phyloP scores from a whole-genome alignment of 2,329 filamentous ascomycete species.

The Zymoseptoria pseudotritici region DNA sequence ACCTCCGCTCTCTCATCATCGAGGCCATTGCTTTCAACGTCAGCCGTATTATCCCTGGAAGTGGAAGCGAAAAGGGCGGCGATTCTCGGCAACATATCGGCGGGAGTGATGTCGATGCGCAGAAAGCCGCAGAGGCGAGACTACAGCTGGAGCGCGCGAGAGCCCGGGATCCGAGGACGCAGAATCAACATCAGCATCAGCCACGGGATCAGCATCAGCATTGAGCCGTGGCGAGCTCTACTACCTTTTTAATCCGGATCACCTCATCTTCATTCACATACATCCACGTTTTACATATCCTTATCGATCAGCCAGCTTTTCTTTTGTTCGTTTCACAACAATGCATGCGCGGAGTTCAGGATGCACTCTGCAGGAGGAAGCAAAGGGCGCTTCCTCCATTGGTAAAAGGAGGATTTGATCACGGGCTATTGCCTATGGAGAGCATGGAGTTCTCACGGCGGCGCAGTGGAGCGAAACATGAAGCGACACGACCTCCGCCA shows the following conservation, averaged over 20 bases:
- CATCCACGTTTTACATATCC: neutral
- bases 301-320: neutral
- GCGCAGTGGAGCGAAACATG: neutral
- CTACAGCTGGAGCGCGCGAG: slow-evolving; percentile 30
- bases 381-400: neutral
- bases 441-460: neutral
- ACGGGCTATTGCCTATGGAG: neutral
- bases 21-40: slow-evolving; percentile 66
- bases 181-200: slow-evolving; percentile 32
- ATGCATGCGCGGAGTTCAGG: neutral
- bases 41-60: slow-evolving; percentile 56
- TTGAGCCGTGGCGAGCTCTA: slow-evolving; percentile 3
- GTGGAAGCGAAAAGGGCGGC: slow-evolving; percentile 15
- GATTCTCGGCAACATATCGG: slow-evolving; percentile 6
- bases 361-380: neutral
- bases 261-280: neutral
- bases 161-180: slow-evolving; percentile 19
- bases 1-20: slow-evolving; percentile 67
- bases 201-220: slow-evolving; percentile 15
- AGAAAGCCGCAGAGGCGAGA: slow-evolving; percentile 40
- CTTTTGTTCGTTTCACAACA: neutral
- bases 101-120: slow-evolving; percentile 37
- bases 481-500: neutral
- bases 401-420: neutral
- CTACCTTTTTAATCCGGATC: slow-evolving; percentile 1